Percentiles rank a stretch among this genome's conserved stretches.
phyloP scores from a whole-genome alignment of 805 yeast genomes.

The Yarrowia hollandica region DNA sequence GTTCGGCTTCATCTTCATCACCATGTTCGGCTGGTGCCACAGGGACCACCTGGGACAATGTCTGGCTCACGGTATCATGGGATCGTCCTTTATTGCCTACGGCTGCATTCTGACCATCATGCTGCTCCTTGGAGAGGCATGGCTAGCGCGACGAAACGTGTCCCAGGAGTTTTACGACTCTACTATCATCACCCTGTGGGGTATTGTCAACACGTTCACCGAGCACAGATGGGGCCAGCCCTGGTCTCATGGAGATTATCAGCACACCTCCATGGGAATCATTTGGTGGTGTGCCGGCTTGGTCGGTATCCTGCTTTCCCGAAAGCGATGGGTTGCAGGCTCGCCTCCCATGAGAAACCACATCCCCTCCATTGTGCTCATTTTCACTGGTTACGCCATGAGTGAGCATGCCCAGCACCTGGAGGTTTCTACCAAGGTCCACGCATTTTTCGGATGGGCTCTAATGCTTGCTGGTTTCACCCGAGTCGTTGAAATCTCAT shows the following conservation, averaged over 20 bases:
- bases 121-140: conserved; percentile 67
- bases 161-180: conserved; percentile 89
- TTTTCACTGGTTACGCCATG: conserved; percentile 95
- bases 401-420: conserved; percentile 79
- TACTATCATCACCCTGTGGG: conserved; percentile 80
- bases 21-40: conserved; percentile 85
- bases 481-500: conserved; percentile 76
- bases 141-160: conserved; percentile 46
- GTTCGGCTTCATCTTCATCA: conserved; percentile 75
- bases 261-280: conserved; percentile 95
- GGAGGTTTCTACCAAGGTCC: conserved; percentile 80
- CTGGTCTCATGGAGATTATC: conserved; percentile 93
- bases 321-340: conserved; percentile 49
- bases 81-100: conserved; percentile 77
- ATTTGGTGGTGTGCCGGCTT: conserved; percentile 96
- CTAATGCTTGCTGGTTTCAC: conserved; percentile 75
- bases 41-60: conserved; percentile 83
- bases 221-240: conserved; percentile 96
- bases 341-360: conserved; percentile 58
- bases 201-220: conserved; percentile 90
- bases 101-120: conserved; percentile 70
- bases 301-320: conserved; percentile 73
- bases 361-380: conserved; percentile 76
- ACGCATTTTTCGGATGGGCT: conserved; percentile 78
- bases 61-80: conserved; percentile 97